These are phyloP conservation scores for Rhynchospora breviuscula DNA, from an alignment of 176 grass and related monocot genomes.

Conservation along the genomic window DNA sequence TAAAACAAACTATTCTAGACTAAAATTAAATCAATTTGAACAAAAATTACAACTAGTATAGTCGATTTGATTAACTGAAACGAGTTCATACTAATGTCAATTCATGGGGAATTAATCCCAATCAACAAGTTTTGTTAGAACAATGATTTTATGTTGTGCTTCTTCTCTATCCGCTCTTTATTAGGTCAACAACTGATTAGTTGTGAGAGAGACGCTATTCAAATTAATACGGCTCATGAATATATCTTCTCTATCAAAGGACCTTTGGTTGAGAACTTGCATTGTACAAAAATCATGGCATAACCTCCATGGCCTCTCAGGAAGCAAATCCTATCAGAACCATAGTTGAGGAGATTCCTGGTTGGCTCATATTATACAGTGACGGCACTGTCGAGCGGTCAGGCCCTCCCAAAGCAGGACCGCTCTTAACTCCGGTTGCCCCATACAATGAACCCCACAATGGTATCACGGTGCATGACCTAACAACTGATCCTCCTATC, in stretches of 20 bases:
- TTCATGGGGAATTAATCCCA: too few species aligned
- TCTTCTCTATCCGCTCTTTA: neutral
- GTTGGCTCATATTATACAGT: constrained; percentile 37
- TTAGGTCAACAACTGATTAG: neutral
- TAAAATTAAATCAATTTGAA: too few species aligned
- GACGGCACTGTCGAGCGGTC: constrained; percentile 31
- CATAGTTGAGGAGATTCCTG: constrained; percentile 23
- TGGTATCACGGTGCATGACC: constrained; percentile 40
- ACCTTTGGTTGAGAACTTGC: neutral
- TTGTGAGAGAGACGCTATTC: neutral
- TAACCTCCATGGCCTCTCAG: constrained; percentile 12
- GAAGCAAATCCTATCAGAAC: neutral
- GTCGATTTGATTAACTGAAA: too few species aligned
- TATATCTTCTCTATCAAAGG: neutral
- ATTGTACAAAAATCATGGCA: neutral
- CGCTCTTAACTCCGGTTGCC: constrained; percentile 2
- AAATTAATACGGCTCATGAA: neutral
- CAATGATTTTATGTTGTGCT: neutral
- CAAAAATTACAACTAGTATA: too few species aligned
- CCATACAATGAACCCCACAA: constrained; percentile 27
- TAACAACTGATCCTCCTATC: neutral
- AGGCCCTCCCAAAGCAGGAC: constrained; percentile 4
- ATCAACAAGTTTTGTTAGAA: too few species aligned
- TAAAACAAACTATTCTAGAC: too few species aligned
- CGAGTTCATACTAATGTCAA: too few species aligned